These are phyloP conservation scores for Aspergillus quadricinctus DNA, from an alignment of 2,329 filamentous ascomycete genomes.

Conservation along the genomic window DNA sequence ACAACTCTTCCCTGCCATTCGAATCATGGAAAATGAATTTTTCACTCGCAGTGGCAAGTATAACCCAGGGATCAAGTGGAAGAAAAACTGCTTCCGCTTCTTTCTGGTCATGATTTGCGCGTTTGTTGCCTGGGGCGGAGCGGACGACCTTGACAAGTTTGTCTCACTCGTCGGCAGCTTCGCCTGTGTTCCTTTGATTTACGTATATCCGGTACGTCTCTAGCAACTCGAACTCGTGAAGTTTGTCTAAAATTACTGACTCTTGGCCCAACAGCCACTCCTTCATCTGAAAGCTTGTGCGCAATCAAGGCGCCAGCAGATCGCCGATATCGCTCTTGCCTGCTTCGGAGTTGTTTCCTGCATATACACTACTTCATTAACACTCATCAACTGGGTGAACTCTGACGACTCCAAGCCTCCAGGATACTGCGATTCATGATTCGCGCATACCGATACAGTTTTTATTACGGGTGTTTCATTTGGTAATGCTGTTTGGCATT, in stretches of 20 bases:
- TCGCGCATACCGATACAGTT: slow-evolving; percentile 1
- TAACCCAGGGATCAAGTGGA: slow-evolving; percentile 98
- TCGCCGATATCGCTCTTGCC: slow-evolving; percentile 70
- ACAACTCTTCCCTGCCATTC: slow-evolving; percentile 96
- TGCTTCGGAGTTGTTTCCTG: slow-evolving; percentile 82
- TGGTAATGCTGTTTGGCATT: neutral
- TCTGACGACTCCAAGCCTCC: slow-evolving; percentile 51
- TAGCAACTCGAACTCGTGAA: neutral
- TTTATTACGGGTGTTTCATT: neutral
- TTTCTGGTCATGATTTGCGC: slow-evolving; percentile 84
- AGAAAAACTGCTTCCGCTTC: slow-evolving; percentile 97
- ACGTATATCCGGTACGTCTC: slow-evolving; percentile 86
- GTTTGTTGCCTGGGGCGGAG: slow-evolving; percentile 83
- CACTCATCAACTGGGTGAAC: slow-evolving; percentile 78
- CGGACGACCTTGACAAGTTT: slow-evolving; percentile 93
- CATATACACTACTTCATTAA: slow-evolving; percentile 85
- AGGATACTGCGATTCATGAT: slow-evolving; percentile 58
- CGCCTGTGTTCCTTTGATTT: slow-evolving; percentile 93
- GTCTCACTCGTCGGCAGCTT: slow-evolving; percentile 95
- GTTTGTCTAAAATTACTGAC: slow-evolving; percentile 3
- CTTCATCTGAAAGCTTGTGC: slow-evolving; percentile 83
- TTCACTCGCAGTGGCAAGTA: slow-evolving; percentile 96
- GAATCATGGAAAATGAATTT: slow-evolving; percentile 89
- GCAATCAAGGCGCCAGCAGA: slow-evolving; percentile 60
- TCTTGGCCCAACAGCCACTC: slow-evolving; percentile 60